These are phyloP conservation scores for Amanita brunnescens DNA, from an alignment of 768 basidiomycete species.

Conservation along the genomic window DNA sequence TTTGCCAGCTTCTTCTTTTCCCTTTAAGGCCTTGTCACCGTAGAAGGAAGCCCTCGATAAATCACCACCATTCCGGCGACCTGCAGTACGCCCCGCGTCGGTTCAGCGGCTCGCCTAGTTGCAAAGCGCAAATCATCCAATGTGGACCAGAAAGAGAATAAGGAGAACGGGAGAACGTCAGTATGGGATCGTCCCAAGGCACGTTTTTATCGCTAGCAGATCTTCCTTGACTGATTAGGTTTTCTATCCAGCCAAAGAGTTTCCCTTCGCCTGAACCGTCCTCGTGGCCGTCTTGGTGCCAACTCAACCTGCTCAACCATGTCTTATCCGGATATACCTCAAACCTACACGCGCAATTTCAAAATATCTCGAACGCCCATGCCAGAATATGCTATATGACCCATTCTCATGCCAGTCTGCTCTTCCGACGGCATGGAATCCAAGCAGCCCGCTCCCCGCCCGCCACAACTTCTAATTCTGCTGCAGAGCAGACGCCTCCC, in stretches of 20 bases:
- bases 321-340: slow-evolving; percentile 27
- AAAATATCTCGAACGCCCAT: neutral
- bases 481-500: slow-evolving; percentile 14
- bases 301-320: slow-evolving; percentile 25
- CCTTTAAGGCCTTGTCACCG: slow-evolving; percentile 23
- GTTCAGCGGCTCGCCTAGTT: slow-evolving; percentile 44
- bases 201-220: slow-evolving; percentile 20
- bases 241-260: slow-evolving; percentile 33
- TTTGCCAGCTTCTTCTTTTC: slow-evolving; percentile 27
- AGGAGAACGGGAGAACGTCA: slow-evolving; percentile 13
- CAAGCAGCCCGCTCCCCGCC: neutral
- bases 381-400: slow-evolving; percentile 2
- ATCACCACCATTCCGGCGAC: slow-evolving; percentile 24
- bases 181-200: slow-evolving; percentile 44
- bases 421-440: neutral
- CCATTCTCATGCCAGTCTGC: too few relatives aligned
- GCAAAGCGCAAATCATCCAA: too few relatives aligned
- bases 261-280: slow-evolving; percentile 38
- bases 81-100: slow-evolving; percentile 42
- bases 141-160: slow-evolving; percentile 54
- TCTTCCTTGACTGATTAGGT: neutral
- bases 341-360: neutral
- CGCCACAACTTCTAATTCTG: slow-evolving; percentile 13
- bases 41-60: slow-evolving; percentile 25
- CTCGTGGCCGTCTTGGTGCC: slow-evolving; percentile 40